Conservation (phyloP, 1,284 basidiomycete species). For the Cystobasidium slooffiae region DNA sequence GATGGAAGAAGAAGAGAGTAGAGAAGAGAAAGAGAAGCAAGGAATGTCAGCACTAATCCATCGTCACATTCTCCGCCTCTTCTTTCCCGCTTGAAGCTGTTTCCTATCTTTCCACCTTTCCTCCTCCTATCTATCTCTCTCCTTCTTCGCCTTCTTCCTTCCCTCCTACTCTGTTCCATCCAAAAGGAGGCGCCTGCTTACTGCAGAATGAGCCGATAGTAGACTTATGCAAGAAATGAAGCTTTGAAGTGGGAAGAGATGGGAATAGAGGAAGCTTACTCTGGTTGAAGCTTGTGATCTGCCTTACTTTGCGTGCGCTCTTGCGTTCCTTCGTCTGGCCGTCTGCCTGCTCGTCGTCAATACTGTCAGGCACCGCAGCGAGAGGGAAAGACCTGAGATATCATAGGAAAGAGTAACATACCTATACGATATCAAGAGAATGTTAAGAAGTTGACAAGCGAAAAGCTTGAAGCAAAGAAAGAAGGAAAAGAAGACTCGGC, state of each 20-base stretch:
- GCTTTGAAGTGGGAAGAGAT: neutral
- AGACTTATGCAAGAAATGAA: neutral
- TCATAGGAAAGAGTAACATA: too few species aligned
- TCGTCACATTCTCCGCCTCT: neutral
- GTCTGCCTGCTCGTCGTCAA: neutral
- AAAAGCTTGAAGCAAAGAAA: too few species aligned
- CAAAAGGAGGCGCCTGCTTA: neutral
- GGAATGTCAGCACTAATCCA: neutral
- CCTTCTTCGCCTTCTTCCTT: slow-evolving; percentile 1
- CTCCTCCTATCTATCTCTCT: neutral
- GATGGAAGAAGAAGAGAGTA: slow-evolving; percentile 1
- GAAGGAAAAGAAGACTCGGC: too few species aligned
- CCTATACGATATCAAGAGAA: too few species aligned
- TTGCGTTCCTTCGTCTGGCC: neutral
- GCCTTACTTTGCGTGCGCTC: too few species aligned
- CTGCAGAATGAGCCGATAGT: neutral
- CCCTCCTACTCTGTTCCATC: neutral
- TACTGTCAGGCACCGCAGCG: too few species aligned
- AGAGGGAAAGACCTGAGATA: too few species aligned
- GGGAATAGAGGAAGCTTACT: slow-evolving; percentile 5
- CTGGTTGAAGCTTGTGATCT: neutral
- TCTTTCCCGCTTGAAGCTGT: neutral
- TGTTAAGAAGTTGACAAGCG: too few species aligned
- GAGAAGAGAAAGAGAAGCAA: slow-evolving; percentile 1
- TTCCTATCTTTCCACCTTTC: neutral